Evolutionary conservation across 2,329 filamentous ascomycete species (phyloP).

Genomic region (Diplodia mutila): DNA sequence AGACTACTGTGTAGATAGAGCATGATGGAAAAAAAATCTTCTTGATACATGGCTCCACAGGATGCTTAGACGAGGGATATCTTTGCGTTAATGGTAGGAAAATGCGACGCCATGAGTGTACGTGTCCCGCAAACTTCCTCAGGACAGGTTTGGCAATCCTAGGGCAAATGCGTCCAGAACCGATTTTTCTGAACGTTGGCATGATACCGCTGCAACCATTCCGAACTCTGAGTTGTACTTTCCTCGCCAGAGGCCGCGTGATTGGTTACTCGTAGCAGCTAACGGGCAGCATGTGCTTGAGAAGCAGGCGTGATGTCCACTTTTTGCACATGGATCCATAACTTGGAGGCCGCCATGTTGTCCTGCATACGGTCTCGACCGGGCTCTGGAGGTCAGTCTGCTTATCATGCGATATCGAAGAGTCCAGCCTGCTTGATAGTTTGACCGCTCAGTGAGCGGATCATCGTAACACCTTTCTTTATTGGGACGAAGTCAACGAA

Average conservation of each 20-base stretch:
- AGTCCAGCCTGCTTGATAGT: neutral
- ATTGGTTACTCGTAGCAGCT: neutral
- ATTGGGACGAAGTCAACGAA: neutral
- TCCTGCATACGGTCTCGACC: neutral
- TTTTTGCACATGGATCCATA: neutral
- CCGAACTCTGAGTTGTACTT: neutral
- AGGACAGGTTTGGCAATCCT: no score
- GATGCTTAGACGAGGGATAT: no score
- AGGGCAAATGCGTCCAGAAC: no score
- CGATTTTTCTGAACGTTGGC: neutral
- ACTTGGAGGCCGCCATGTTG: neutral
- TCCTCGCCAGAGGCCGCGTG: neutral
- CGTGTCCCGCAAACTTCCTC: no score
- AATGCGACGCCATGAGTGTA: no score
- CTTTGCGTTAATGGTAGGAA: no score
- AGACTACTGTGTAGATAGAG: no score
- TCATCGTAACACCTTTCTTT: neutral
- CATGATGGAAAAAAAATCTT: no score
- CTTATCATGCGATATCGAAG: conserved; percentile 4
- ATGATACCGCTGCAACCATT: neutral
- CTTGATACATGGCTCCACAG: no score
- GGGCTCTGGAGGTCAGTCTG: neutral
- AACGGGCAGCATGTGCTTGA: neutral
- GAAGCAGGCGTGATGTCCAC: neutral
- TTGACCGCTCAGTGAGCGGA: neutral